These are phyloP conservation scores for Microbotryum intermedium DNA, from an alignment of 1,284 basidiomycete species.

Conservation along the genomic window DNA sequence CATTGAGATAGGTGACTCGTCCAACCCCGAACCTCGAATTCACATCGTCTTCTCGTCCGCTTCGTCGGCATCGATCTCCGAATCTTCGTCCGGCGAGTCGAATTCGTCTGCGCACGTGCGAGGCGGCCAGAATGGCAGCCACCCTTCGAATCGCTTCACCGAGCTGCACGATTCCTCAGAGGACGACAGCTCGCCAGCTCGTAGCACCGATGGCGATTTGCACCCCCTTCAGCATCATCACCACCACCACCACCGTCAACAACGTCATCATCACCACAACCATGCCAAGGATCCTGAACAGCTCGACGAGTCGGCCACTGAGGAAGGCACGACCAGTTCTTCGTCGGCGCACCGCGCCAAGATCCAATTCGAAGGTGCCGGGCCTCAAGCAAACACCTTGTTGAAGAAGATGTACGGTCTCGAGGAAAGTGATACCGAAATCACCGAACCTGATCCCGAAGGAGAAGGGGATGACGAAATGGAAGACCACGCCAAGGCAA, in stretches of 20 bases:
- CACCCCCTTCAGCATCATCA: not conserved
- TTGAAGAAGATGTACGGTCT: slow-evolving; percentile 25
- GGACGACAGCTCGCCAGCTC: not conserved
- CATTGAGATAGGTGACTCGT: no score
- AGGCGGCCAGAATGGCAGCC: no score
- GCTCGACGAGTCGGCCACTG: not conserved
- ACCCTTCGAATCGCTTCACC: not conserved
- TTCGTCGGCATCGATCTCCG: slow-evolving; percentile 23
- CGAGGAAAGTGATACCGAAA: slow-evolving; percentile 3
- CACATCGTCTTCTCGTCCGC: slow-evolving; percentile 36
- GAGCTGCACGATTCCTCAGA: not conserved
- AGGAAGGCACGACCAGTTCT: not conserved
- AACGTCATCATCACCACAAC: not conserved
- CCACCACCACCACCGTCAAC: not conserved
- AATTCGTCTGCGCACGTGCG: not conserved
- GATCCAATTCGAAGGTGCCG: slow-evolving; percentile 25
- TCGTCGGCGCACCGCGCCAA: not conserved
- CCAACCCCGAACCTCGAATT: slow-evolving; percentile 38
- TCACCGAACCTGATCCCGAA: not conserved
- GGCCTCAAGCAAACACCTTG: slow-evolving; percentile 17
- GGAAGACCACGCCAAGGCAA: slow-evolving; percentile 1
- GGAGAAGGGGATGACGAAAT: slow-evolving; percentile 10
- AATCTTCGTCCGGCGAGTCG: slow-evolving; percentile 6
- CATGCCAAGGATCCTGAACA: not conserved
- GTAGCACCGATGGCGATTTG: not conserved